Evolutionary conservation across 306 rosid species (phyloP).

Genomic region (Lathyrus oleraceus): DNA sequence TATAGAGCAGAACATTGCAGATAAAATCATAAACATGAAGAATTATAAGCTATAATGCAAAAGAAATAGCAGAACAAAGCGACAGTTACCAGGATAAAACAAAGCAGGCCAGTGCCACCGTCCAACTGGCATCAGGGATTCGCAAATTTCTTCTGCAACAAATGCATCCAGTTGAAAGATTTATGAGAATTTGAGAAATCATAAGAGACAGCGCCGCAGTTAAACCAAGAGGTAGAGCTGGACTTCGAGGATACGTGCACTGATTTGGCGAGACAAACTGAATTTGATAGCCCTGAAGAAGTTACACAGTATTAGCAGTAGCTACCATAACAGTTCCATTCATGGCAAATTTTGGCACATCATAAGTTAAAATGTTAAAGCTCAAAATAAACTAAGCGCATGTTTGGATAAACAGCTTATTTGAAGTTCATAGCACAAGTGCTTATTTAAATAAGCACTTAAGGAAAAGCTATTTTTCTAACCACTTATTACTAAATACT

Average conservation of each 20-base stretch:
- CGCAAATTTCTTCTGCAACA: constrained; percentile 65
- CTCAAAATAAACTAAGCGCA: not conserved
- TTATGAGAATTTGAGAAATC: constrained; percentile 63
- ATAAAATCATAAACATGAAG: not conserved
- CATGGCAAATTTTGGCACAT: not conserved
- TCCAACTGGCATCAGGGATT: constrained; percentile 62
- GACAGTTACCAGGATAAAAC: constrained; percentile 74
- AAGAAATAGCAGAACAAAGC: not conserved
- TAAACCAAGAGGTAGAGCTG: constrained; percentile 85
- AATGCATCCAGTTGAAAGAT: constrained; percentile 72
- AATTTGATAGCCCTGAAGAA: constrained; percentile 66
- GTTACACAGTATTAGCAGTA: constrained; percentile 8
- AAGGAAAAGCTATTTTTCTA: too few species aligned
- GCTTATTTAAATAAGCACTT: too few species aligned
- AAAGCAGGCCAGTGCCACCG: constrained; percentile 64
- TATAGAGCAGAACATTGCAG: too few species aligned
- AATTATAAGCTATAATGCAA: not conserved
- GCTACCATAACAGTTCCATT: constrained; percentile 15
- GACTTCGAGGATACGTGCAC: constrained; percentile 77
- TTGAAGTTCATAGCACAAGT: too few species aligned
- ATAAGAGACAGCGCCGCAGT: constrained; percentile 73
- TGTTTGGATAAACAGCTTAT: too few species aligned
- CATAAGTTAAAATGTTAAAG: constrained; percentile 11
- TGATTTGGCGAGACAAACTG: constrained; percentile 24
- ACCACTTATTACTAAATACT: too few species aligned